Evolutionary conservation across 768 basidiomycete species (phyloP), one percentile per base, ranked within the genome.

Genomic region (Mycena floridula): DNA sequence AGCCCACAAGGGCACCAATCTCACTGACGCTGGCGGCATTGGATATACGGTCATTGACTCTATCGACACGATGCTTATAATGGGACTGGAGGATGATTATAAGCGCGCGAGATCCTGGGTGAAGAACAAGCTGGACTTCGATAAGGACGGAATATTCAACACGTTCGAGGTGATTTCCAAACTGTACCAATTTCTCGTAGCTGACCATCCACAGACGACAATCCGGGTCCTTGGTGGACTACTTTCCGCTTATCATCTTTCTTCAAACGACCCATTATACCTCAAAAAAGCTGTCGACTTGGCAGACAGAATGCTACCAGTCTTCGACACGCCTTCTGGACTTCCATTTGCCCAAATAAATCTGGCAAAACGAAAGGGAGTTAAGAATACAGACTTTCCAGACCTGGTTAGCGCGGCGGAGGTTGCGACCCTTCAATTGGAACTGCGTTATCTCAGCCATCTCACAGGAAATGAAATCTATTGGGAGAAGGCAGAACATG

Each of bases 191-290:
- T 7, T 35, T 38, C 12, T 41, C n/a, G 42, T 25, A 6, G 16
- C 30, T 35, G 35, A 30, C 25, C 24, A 50, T 40, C 12, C 18
- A 11, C 50, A 94, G 90, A 93, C 89, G 1, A 96, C 92, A 0
- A 97, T 96, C 42, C 82, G 94, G 20, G 77, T 95, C 1, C 72
- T 98, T 3, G 94, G 95, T 7, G 95, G 95, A 0, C 75, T 98
- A 4, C 70, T 97, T 2, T 82, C 92, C 2, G 86, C 92, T 1
- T 82, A 91, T 57, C 80, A 92, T 55, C 74, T 96, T 8, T 82
- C 89, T 0, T 72, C 61, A 2, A 66, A 76, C 25, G 85, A 93
- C 47, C 53, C 68, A 4, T 54, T 94, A 3, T 91, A 79, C 58
- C 75, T 96, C 8, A 70, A 82, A 45, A 82, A 81, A 49, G 90